These are phyloP conservation scores for Obba rivulosa DNA, from an alignment of 768 basidiomycete species.

Conservation along the genomic window DNA sequence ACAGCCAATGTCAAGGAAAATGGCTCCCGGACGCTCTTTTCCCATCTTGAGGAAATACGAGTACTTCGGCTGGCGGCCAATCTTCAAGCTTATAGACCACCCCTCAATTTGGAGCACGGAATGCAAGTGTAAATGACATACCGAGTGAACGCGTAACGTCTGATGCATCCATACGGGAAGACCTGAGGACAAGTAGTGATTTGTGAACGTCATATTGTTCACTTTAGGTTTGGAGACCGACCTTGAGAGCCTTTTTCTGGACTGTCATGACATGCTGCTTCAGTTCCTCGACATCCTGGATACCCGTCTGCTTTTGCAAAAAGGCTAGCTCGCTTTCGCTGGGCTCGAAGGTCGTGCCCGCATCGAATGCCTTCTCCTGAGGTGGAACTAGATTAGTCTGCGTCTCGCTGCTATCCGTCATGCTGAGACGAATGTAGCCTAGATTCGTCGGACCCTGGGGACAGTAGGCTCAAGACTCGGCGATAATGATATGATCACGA, in stretches of 20 bases:
- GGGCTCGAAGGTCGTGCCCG: neutral
- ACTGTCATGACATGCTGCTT: conserved; percentile 20
- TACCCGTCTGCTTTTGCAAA: conserved; percentile 19
- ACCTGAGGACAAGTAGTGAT: conserved; percentile 12
- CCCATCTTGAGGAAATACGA: conserved; percentile 27
- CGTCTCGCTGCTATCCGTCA: too few relatives aligned
- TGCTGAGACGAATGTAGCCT: too few relatives aligned
- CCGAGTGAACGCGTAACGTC: conserved; percentile 19
- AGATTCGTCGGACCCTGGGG: too few relatives aligned
- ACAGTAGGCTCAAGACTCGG: too few relatives aligned
- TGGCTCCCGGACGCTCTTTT: conserved; percentile 26
- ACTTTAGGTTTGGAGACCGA: neutral
- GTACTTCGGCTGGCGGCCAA: conserved; percentile 22
- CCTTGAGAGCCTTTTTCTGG: conserved; percentile 17
- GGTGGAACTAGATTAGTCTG: too few relatives aligned
- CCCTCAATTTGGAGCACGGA: neutral
- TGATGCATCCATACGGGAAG: conserved; percentile 28
- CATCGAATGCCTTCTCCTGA: too few relatives aligned
- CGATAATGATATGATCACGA: too few relatives aligned
- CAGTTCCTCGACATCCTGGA: conserved; percentile 18
- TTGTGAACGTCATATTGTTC: too few relatives aligned
- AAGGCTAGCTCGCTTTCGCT: conserved; percentile 15
- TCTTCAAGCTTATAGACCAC: conserved; percentile 13
- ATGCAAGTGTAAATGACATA: neutral
- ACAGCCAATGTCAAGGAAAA: conserved; percentile 38